Conservation (phyloP, 2,329 filamentous ascomycete species). For the Ampelomyces quisqualis region DNA sequence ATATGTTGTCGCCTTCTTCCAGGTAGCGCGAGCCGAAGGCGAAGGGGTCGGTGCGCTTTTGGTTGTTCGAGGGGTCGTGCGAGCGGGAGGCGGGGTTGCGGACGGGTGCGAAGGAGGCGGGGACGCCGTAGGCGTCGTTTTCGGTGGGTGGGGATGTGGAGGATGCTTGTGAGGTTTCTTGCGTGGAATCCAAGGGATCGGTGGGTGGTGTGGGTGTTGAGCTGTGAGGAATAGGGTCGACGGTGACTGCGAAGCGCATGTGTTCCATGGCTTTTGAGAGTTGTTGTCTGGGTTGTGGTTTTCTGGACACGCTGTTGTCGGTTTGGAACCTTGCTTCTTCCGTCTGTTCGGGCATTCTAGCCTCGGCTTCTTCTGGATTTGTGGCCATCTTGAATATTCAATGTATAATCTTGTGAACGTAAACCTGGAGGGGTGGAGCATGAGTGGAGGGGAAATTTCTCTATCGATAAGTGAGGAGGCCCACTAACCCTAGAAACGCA, state of each 20-base stretch:
- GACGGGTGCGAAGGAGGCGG: constrained; percentile 48
- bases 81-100: constrained; percentile 59
- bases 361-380: constrained; percentile 12
- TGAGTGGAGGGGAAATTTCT: constrained; percentile 11
- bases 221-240: constrained; percentile 35
- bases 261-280: constrained; percentile 56
- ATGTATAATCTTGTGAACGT: not conserved
- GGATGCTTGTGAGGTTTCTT: not conserved
- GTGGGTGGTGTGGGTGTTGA: constrained; percentile 19
- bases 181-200: not conserved
- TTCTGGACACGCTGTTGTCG: constrained; percentile 35
- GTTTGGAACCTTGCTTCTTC: constrained; percentile 32
- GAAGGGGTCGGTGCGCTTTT: constrained; percentile 89
- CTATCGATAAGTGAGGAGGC: constrained; percentile 22
- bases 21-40: constrained; percentile 90
- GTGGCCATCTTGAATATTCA: constrained; percentile 18
- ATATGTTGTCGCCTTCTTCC: constrained; percentile 82
- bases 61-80: constrained; percentile 70
- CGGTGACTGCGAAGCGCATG: constrained; percentile 53
- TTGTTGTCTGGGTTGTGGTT: constrained; percentile 45
- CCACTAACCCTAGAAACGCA: constrained; percentile 6
- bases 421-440: not conserved
- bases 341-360: constrained; percentile 2
- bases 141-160: constrained; percentile 14
- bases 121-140: constrained; percentile 54